Evolutionary conservation across 495 filamentous ascomycete species (phyloP), one percentile per base, ranked within the genome.

Genomic region (Bryoglossum gracile): DNA sequence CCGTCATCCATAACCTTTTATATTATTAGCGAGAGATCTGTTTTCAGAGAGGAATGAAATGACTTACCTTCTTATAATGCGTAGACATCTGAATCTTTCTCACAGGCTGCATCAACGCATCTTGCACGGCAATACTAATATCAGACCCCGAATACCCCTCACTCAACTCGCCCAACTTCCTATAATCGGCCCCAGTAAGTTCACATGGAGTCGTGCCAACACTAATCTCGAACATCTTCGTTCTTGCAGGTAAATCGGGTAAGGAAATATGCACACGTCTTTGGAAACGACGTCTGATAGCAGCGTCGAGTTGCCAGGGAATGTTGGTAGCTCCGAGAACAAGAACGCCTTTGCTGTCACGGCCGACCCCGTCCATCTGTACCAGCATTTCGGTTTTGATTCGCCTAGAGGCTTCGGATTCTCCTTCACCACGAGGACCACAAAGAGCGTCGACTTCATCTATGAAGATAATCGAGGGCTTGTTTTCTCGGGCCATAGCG

Each of bases 361-460:
- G 88, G 34, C 94, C 94, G 3, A 99, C 92, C 65, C 92, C 92
- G 58, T 99, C 92, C 92, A 99, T 99, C 62, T 99, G 92, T 11
- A 99, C 94, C 16, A 99, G 77, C 64, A 99, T 80, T 65, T 99
- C 92, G 13, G 92, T 99, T 64, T 99, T 99, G 69, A 99, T 97
- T 56, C 92, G 83, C 45, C 92, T 80, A 21, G 89, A 95, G 1
- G 92, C 92, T 73, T 99, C 92, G 1, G 87, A 94, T 68, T 99
- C 92, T 60, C 92, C 92, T 74, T 99, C 92, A 50, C 94, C 94
- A 57, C 92, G 80, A 2, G 92, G 91, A 1, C 94, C 92, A 60
- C 94, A 97, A 19, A 99, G 79, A 3, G 92, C 92, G 64, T 99
- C 92, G 57, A 99, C 88, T 68, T 99, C 92, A 65, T 99, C 92